Conservation (phyloP, 2,329 filamentous ascomycete genomes). For the Diaporthe destruens region DNA sequence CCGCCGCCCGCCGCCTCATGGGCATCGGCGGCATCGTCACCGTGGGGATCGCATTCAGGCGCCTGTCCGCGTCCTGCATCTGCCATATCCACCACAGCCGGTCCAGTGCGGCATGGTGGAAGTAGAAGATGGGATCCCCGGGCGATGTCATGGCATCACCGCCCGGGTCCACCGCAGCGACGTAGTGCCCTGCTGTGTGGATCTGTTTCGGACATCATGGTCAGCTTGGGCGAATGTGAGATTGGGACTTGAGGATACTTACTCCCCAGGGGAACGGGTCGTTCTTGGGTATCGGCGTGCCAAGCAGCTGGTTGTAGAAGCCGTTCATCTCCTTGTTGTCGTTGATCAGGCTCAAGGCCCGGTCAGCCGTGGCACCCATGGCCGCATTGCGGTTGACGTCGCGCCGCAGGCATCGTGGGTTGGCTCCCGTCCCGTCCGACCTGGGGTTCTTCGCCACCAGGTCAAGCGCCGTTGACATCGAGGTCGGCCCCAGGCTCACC, state of each 20-base stretch:
- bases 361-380: conserved; percentile 54
- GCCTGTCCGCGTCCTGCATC: conserved; percentile 43
- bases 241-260: conserved; percentile 44
- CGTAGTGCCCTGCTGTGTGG: conserved; percentile 55
- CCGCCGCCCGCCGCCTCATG: conserved; percentile 15
- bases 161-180: conserved; percentile 54
- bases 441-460: conserved; percentile 49
- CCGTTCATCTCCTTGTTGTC: conserved; percentile 52
- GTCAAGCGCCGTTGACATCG: background rate
- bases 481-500: conserved; percentile 15
- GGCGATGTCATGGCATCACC: conserved; percentile 53
- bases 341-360: conserved; percentile 51
- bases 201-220: conserved; percentile 43
- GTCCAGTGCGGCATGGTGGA: conserved; percentile 55
- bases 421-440: conserved; percentile 52
- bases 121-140: conserved; percentile 56
- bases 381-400: conserved; percentile 55
- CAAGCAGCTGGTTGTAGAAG: conserved; percentile 58
- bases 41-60: conserved; percentile 50
- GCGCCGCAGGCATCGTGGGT: conserved; percentile 58
- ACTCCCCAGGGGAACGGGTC: conserved; percentile 55
- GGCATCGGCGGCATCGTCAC: conserved; percentile 43
- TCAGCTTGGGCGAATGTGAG: background rate
- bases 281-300: conserved; percentile 51
- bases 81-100: conserved; percentile 58